phyloP scores from a whole-genome alignment of 2,329 filamentous ascomycete species.

The Xylaria sp. region DNA sequence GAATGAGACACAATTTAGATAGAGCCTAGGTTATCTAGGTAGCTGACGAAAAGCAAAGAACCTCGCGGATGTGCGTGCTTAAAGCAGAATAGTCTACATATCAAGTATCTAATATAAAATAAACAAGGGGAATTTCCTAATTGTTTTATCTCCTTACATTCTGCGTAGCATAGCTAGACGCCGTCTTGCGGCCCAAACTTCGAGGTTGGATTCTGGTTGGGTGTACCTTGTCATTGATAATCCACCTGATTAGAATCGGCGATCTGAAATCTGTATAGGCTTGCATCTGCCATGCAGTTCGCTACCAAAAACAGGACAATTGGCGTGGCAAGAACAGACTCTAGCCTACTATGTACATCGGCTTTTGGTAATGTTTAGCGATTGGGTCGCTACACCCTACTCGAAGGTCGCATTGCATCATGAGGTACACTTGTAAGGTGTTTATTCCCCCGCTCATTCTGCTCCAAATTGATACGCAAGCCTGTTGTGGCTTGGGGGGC shows the following conservation, averaged over 20 bases:
- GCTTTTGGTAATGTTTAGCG: not conserved
- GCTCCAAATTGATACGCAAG: constrained; percentile 1
- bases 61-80: not conserved
- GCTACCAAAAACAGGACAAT: not conserved
- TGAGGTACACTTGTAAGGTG: constrained; percentile 9
- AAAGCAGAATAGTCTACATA: not conserved
- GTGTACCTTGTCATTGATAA: not conserved
- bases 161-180: not conserved
- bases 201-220: too few species aligned
- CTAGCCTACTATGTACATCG: not conserved
- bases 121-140: not conserved
- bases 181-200: not conserved
- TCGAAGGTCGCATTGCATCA: constrained; percentile 8
- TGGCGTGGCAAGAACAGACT: not conserved
- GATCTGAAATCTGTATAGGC: not conserved
- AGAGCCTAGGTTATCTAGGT: not conserved
- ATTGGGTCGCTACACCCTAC: not conserved
- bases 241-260: not conserved
- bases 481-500: constrained; percentile 11
- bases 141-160: not conserved
- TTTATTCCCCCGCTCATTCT: not conserved
- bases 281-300: not conserved
- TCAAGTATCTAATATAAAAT: not conserved
- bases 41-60: not conserved
- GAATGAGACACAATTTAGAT: too few species aligned